These are phyloP conservation scores for Colletotrichum phormii DNA, from an alignment of 2,329 filamentous ascomycete genomes.

Conservation along the genomic window DNA sequence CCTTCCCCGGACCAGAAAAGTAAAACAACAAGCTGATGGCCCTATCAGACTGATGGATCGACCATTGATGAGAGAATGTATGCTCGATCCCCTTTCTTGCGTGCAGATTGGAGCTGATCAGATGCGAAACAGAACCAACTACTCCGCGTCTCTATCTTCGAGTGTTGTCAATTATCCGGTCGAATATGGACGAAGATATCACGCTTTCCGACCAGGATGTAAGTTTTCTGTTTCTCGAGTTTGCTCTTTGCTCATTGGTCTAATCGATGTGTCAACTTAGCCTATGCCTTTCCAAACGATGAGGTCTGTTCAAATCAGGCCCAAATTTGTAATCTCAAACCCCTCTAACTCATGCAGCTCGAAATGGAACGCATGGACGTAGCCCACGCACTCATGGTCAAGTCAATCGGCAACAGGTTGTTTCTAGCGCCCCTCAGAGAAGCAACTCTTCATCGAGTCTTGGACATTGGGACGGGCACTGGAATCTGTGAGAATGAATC, in stretches of 20 bases:
- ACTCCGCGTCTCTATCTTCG: constrained; percentile 5
- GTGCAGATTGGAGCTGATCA: neutral
- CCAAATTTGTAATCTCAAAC: too few species aligned
- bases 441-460: constrained; percentile 48
- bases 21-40: too few species aligned
- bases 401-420: constrained; percentile 3
- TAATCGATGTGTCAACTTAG: neutral
- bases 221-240: neutral
- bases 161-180: constrained; percentile 18
- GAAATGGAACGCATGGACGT: constrained; percentile 22
- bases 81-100: too few species aligned
- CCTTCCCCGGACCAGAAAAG: too few species aligned
- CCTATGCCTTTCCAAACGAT: constrained; percentile 50
- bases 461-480: constrained; percentile 71
- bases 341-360: neutral
- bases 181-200: constrained; percentile 6
- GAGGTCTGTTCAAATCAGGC: constrained; percentile 35
- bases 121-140: neutral
- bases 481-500: constrained; percentile 69
- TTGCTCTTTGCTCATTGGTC: too few species aligned
- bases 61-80: too few species aligned
- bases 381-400: neutral
- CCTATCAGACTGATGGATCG: too few species aligned
- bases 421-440: constrained; percentile 3
- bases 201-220: neutral